phyloP scores from a whole-genome alignment of 305 asterid species.

The Euphrasia arctica region DNA sequence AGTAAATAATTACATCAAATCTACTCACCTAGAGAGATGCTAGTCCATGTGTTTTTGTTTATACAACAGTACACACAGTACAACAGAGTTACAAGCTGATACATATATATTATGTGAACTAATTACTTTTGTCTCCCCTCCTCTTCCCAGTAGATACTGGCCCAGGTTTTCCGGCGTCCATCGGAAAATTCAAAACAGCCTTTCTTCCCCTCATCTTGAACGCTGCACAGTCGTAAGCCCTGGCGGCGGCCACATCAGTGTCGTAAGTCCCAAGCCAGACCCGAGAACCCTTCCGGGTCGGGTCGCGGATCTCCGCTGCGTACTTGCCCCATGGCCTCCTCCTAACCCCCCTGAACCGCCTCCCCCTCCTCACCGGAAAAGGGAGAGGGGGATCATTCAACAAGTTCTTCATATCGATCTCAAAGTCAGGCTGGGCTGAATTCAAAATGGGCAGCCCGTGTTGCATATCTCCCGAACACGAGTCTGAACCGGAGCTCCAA shows the following conservation, averaged over 20 bases:
- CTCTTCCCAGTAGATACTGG: slow-evolving; percentile 39
- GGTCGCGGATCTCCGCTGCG: slow-evolving; percentile 79
- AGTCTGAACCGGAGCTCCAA: not conserved
- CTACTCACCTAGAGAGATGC: too few relatives aligned
- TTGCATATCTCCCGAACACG: slow-evolving; percentile 25
- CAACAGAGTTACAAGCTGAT: too few relatives aligned
- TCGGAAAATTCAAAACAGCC: slow-evolving; percentile 60
- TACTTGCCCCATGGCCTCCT: slow-evolving; percentile 73
- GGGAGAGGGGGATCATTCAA: not conserved
- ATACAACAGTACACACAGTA: too few relatives aligned
- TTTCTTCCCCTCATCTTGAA: slow-evolving; percentile 63
- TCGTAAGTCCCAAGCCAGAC: slow-evolving; percentile 74
- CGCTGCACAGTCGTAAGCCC: slow-evolving; percentile 75
- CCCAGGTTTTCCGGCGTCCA: slow-evolving; percentile 52
- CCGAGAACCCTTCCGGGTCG: slow-evolving; percentile 59
- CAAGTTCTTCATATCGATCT: slow-evolving; percentile 24
- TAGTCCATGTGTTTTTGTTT: too few relatives aligned
- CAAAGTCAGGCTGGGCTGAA: slow-evolving; percentile 25
- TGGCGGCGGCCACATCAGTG: slow-evolving; percentile 55
- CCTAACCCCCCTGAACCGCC: slow-evolving; percentile 60
- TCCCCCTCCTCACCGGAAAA: slow-evolving; percentile 3
- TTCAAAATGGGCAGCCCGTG: slow-evolving; percentile 22
- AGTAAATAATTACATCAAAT: too few relatives aligned
- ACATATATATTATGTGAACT: too few relatives aligned
- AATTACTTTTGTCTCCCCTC: slow-evolving; percentile 26